phyloP scores from a whole-genome alignment of 2,329 filamentous ascomycete species.

The Paecilomyces niveus region DNA sequence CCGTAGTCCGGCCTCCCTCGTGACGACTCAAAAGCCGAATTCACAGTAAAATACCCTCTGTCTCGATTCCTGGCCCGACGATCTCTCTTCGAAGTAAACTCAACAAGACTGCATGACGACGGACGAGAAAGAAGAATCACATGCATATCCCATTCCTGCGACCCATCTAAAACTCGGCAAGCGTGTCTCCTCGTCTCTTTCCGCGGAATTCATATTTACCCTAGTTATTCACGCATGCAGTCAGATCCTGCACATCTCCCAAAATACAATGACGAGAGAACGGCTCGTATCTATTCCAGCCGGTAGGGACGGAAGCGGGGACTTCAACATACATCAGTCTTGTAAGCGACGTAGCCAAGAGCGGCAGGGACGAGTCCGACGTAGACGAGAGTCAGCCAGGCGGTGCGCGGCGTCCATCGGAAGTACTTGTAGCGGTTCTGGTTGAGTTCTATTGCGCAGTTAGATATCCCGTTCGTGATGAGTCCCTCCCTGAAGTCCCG shows the following conservation, averaged over 20 bases:
- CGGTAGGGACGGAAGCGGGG: neutral
- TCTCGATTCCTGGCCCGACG: neutral
- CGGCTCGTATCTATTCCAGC: neutral
- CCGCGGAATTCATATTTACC: constrained; percentile 79
- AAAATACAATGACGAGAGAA: neutral
- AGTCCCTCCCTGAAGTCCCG: neutral
- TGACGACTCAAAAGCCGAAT: neutral
- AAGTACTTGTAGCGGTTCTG: constrained; percentile 89
- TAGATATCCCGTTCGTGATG: constrained; percentile 4
- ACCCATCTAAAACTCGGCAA: constrained; percentile 62
- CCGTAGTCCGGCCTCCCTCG: neutral
- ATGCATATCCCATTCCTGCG: constrained; percentile 12
- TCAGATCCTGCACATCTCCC: constrained; percentile 5
- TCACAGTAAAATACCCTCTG: neutral
- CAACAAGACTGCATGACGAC: constrained; percentile 1
- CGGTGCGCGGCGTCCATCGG: constrained; percentile 81
- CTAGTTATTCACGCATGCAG: constrained; percentile 42
- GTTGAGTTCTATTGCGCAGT: constrained; percentile 61
- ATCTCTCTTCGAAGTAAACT: neutral
- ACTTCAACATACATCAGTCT: constrained; percentile 68
- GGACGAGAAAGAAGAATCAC: neutral
- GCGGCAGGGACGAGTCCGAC: constrained; percentile 63
- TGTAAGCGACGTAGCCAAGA: constrained; percentile 65
- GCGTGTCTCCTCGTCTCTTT: constrained; percentile 81
- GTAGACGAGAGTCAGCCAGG: constrained; percentile 72